Evolutionary conservation across 371 early-diverging fungal species (phyloP).

Genomic region (Lichtheimia ramosa): DNA sequence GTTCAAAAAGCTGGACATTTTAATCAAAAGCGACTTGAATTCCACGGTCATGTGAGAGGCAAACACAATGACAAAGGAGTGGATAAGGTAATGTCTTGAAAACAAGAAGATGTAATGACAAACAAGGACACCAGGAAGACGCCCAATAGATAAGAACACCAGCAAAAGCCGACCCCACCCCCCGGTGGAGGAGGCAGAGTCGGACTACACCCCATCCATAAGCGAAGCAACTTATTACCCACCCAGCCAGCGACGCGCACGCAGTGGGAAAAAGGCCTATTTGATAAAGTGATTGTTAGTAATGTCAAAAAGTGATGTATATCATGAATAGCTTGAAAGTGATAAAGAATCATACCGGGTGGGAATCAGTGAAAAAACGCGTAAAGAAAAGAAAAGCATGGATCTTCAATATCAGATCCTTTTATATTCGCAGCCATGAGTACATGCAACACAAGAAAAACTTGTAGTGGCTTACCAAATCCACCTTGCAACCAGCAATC

Average conservation of each 20-base stretch:
- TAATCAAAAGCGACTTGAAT: too few species aligned
- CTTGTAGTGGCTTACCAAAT: too few species aligned
- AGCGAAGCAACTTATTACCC: neutral
- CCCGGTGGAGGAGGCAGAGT: constrained; percentile 21
- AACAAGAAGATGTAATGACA: too few species aligned
- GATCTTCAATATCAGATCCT: too few species aligned
- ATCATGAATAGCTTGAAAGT: neutral
- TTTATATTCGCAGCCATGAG: too few species aligned
- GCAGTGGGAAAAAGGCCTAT: neutral
- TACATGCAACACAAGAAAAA: too few species aligned
- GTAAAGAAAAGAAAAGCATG: too few species aligned
- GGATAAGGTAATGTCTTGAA: too few species aligned
- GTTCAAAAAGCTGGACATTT: too few species aligned
- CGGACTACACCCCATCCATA: constrained; percentile 6
- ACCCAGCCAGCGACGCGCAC: neutral
- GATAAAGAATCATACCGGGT: neutral
- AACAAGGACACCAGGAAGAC: neutral
- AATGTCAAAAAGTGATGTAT: neutral
- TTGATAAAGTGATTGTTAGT: neutral
- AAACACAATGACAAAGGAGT: too few species aligned
- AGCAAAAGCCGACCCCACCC: constrained; percentile 10
- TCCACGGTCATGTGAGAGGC: too few species aligned
- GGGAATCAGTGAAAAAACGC: too few species aligned
- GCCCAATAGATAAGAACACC: neutral
- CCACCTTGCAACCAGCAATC: neutral